phyloP scores from a whole-genome alignment of 73 alveolate genomes.

The Tetrahymena elliotti region DNA sequence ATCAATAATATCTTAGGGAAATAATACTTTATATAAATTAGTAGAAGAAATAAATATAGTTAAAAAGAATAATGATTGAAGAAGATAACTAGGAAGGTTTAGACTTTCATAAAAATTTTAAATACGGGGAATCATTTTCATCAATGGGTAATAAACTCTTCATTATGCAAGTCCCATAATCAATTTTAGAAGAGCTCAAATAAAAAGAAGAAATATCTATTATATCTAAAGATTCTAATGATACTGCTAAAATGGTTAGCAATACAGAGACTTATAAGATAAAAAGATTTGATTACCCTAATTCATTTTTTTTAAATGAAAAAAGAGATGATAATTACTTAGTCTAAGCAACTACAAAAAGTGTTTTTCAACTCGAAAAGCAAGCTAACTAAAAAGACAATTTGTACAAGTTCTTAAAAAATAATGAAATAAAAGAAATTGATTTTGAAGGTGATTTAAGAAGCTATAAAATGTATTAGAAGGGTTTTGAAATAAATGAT shows the following conservation, averaged over 20 bases:
- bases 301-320: not conserved
- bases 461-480: not conserved
- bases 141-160: not conserved
- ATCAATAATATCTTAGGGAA: not conserved
- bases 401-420: not conserved
- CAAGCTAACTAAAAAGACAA: not conserved
- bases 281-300: not conserved
- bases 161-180: not conserved
- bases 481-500: not conserved
- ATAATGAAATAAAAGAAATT: not conserved
- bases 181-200: not conserved
- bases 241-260: not conserved
- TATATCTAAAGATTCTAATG: not conserved
- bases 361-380: not conserved
- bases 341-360: not conserved
- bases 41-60: not conserved
- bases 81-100: not conserved
- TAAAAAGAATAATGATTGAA: not conserved
- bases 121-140: not conserved
- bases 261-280: not conserved
- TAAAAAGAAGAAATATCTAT: not conserved
- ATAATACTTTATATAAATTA: not conserved
- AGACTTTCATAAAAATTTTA: not conserved
- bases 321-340: not conserved
- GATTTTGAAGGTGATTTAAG: not conserved